Evolutionary conservation across 805 yeast genomes (phyloP), one percentile per base, ranked within the genome.

Genomic region (Metschnikowia kunwiensis): DNA sequence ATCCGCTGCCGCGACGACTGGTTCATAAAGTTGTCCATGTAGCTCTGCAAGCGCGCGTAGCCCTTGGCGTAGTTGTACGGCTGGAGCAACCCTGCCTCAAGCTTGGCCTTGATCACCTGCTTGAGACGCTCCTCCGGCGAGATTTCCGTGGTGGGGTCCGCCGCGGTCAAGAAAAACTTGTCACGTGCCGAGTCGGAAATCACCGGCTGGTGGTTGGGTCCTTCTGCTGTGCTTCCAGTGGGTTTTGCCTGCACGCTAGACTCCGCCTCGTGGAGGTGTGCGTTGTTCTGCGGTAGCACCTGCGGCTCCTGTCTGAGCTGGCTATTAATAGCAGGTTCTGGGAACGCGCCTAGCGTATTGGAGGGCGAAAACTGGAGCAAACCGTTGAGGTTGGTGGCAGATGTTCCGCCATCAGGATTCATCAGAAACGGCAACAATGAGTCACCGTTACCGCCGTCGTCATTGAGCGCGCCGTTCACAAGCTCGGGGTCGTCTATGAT

Each of bases 11-110:
- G 72, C 20, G 95, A 84, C 3, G 86, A 75, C 6, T 77, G 72
- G 37, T 84, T 82, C 97, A 91, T 89, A 58, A 86, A 83, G 49
- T 80, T 82, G 57, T 89, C 96, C 96, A 91, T 87, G 61, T 88
- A 91, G 35, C 77, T 74, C 57, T 88, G 96, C 40, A 91, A 61
- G 21, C 97, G 66, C 3, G 94, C 94, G 56, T 91, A 91, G 0
- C 97, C 97, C 50, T 82, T 80, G 1, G 95, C 96, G 54, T 91
- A 91, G 57, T 91, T 86, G 60, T 88, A 91, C 0, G 97, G 97
- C 54, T 83, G 87, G 24, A 91, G 64, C 27, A 91, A 69, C 0
- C 97, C 97, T 0, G 97, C 97, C 57, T 86, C 95, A 27, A 89
- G 64, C 53, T 91, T 91, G 12, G 97, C 97, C 54, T 86, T 85